Evolutionary conservation across 805 yeast species (phyloP), one percentile per base, ranked within the genome.

Genomic region (Myxozyma nipponensis): DNA sequence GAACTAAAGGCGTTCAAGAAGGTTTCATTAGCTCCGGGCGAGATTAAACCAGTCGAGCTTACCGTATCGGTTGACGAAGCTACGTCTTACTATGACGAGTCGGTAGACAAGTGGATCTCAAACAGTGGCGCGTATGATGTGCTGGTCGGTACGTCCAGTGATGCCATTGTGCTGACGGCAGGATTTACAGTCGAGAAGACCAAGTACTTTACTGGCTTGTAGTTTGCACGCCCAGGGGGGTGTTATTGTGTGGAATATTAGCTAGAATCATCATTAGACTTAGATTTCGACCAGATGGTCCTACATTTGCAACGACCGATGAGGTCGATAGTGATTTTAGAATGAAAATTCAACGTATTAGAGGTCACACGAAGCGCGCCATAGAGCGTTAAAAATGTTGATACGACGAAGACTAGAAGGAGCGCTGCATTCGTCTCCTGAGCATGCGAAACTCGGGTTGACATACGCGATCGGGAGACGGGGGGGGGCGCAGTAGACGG

Each of bases 1-100:
- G 85, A 82, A 60, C 70, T 82, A 63, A 80, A 78, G 64, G 83
- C 76, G 24, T 81, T 77, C 61, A 73, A 66, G 17, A 81, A 82
- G 65, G 74, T 77, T 6, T 62, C 53, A 35, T 59, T 81, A 51
- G 59, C 65, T 42, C 32, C 81, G 3, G 80, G 80, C 6, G 75
- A 73, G 56, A 49, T 70, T 7, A 65, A 66, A 47, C 60, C 64
- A 0, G 77, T 74, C 18, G 50, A 58, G 1, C 57, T 79, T 28
- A 57, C 56, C n/a, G 55, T 77, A 24, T 70, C 73, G 0, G 48
- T 76, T 49, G 76, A 75, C 58, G 79, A 78, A 54, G 77, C 78
- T 23, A 70, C 77, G 9, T 78, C 83, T 0, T 79, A 67, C 68
- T 82, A 74, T 67, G 77, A 81, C 52, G 77, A 70, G 45, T 71